phyloP scores from a whole-genome alignment of 768 basidiomycete genomes.

The Termitomyces sp. region DNA sequence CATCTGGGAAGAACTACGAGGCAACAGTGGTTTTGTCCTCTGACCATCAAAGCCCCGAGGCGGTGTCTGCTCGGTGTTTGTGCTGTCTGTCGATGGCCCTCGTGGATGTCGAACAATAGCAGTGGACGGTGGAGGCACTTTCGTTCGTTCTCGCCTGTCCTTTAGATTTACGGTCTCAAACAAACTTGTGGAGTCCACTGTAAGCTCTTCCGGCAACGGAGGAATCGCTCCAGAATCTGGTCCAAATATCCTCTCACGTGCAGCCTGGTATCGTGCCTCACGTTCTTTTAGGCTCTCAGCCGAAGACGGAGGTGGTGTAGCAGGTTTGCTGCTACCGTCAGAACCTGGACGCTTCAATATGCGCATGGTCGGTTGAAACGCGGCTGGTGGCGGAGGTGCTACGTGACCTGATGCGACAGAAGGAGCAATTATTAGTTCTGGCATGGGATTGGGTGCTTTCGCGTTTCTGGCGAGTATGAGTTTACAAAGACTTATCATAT shows the following conservation, averaged over 20 bases:
- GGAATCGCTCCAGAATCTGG: slow-evolving; percentile 8
- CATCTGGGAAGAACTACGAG: background rate
- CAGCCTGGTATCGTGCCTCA: slow-evolving; percentile 69
- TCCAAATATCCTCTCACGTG: slow-evolving; percentile 70
- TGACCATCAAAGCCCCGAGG: slow-evolving; percentile 20
- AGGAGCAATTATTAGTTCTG: slow-evolving; percentile 44
- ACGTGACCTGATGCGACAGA: slow-evolving; percentile 26
- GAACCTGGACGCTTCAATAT: slow-evolving; percentile 66
- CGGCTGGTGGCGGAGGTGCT: slow-evolving; percentile 46
- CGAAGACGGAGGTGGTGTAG: slow-evolving; percentile 18
- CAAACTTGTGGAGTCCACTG: background rate
- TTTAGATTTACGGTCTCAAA: background rate
- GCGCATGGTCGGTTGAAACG: slow-evolving; percentile 57
- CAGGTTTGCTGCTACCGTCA: slow-evolving; percentile 17
- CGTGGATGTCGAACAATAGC: slow-evolving; percentile 22
- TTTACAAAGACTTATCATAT: background rate
- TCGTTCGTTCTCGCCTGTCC: slow-evolving; percentile 6
- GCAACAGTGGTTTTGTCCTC: slow-evolving; percentile 7
- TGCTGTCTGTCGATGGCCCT: slow-evolving; percentile 1
- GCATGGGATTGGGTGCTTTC: slow-evolving; percentile 60
- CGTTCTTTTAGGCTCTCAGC: slow-evolving; percentile 50
- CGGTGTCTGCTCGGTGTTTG: background rate
- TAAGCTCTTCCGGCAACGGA: background rate
- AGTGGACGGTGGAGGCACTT: background rate
- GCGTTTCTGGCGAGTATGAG: slow-evolving; percentile 38